A percentile compares a stretch with the other conserved stretches of the same genome.
phyloP scores from a whole-genome alignment of 2,329 filamentous ascomycete genomes.

The Bimuria novae-zelandiae region DNA sequence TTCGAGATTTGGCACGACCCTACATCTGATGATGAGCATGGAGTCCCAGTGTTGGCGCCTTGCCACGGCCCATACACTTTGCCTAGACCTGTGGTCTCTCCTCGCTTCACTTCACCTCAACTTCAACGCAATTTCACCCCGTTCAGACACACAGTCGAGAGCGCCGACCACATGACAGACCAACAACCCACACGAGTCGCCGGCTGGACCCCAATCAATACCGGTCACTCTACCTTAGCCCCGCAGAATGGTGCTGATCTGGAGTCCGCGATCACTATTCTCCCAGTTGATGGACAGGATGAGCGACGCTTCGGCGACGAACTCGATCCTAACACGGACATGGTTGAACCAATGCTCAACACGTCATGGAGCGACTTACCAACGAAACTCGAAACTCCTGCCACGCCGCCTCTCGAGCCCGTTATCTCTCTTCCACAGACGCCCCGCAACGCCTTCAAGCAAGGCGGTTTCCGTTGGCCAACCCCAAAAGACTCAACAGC shows the following conservation, averaged over 20 bases:
- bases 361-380: no score
- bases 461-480: not conserved
- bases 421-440: not conserved
- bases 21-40: not conserved
- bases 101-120: not conserved
- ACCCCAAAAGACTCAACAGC: not conserved
- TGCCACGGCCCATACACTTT: not conserved
- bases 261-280: not conserved
- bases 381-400: not conserved
- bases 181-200: not conserved
- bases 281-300: not conserved
- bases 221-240: no score
- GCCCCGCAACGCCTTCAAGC: not conserved
- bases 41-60: not conserved
- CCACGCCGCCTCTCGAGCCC: not conserved
- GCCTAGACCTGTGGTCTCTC: not conserved
- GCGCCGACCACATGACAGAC: not conserved
- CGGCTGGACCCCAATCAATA: not conserved
- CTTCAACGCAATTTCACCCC: not conserved
- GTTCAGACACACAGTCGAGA: not conserved
- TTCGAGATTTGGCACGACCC: conserved; percentile 1
- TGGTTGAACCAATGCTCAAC: not conserved
- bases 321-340: not conserved
- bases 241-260: not conserved
- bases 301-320: not conserved